Evolutionary conservation across 2,329 filamentous ascomycete genomes (phyloP).

Genomic region (Pleoardoris graminearum): DNA sequence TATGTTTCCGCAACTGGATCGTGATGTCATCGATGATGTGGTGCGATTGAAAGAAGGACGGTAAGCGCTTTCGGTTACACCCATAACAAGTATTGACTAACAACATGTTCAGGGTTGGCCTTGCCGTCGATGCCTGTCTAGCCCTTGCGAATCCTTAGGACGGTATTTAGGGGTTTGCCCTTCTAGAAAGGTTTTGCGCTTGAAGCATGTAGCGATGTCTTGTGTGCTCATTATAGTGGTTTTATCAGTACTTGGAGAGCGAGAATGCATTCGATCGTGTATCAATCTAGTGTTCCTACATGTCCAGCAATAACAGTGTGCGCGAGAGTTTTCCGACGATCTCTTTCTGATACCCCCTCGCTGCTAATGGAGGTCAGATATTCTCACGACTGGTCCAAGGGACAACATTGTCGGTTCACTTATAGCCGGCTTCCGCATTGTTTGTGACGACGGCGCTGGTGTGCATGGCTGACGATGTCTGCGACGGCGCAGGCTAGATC

Average conservation of each 20-base stretch:
- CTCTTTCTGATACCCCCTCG: too few relatives aligned
- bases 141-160: conserved; percentile 3
- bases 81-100: too few relatives aligned
- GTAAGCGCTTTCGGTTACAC: conserved; percentile 70
- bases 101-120: neutral
- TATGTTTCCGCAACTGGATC: conserved; percentile 96
- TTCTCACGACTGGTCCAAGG: too few relatives aligned
- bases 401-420: too few relatives aligned
- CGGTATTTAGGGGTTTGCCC: neutral
- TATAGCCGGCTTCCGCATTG: too few relatives aligned
- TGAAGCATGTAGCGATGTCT: neutral
- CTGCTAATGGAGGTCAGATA: too few relatives aligned
- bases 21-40: conserved; percentile 94
- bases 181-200: neutral
- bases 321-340: too few relatives aligned
- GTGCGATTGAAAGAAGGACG: conserved; percentile 93
- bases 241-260: neutral
- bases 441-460: too few relatives aligned
- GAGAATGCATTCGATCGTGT: neutral
- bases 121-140: conserved; percentile 4
- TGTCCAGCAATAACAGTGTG: too few relatives aligned
- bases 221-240: neutral
- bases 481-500: too few relatives aligned
- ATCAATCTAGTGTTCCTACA: too few relatives aligned
- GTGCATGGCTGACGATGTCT: too few relatives aligned